phyloP scores from a whole-genome alignment of 805 yeast genomes.

The Barnettozyma sucrosica region DNA sequence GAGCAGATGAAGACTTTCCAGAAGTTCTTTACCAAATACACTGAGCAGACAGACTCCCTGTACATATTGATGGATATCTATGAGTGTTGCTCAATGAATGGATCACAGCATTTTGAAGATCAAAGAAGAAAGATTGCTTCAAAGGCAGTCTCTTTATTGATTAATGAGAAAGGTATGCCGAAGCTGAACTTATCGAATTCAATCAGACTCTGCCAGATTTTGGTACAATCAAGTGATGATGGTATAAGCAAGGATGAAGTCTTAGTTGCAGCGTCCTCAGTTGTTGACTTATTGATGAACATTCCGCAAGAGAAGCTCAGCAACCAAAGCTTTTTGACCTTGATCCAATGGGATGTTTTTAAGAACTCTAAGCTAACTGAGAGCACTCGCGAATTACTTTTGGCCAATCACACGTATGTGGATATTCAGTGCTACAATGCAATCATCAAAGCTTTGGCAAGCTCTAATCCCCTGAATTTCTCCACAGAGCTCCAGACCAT shows the following conservation, averaged over 20 bases:
- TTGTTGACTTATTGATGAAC: not conserved
- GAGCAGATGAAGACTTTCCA: not conserved
- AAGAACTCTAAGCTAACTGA: not conserved
- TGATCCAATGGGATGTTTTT: conserved; percentile 9
- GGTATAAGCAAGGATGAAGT: conserved; percentile 2
- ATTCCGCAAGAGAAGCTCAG: not conserved
- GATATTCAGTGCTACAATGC: not conserved
- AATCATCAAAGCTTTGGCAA: not conserved
- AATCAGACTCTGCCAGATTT: not conserved
- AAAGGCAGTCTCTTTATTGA: not conserved
- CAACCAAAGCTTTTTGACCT: not conserved
- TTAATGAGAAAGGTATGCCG: not conserved
- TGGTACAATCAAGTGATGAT: not conserved
- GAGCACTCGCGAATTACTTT: not conserved
- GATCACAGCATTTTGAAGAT: not conserved
- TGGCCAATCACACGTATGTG: not conserved
- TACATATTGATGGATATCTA: not conserved
- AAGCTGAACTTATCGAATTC: not conserved
- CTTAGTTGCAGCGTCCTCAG: not conserved
- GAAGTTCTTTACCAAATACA: not conserved
- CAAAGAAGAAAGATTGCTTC: not conserved
- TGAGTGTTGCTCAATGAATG: not conserved
- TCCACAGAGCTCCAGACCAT: not conserved
- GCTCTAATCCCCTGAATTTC: not conserved
- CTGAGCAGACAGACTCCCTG: not conserved